phyloP scores from a whole-genome alignment of 1,284 basidiomycete species.

The Cerioporus squamosus region DNA sequence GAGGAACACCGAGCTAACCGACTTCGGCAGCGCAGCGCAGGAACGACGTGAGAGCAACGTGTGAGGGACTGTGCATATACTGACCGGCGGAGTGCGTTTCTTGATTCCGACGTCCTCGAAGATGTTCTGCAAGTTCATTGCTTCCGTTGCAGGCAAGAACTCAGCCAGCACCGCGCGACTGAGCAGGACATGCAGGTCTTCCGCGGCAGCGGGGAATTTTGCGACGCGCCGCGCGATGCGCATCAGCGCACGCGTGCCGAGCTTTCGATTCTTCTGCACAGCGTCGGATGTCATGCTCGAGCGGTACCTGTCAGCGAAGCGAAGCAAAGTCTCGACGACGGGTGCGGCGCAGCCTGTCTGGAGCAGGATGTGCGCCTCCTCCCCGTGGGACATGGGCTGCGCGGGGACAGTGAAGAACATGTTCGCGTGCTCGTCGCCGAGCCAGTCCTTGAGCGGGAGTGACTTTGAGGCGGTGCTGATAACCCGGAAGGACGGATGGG shows the following conservation, averaged over 20 bases:
- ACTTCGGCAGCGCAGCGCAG: neutral
- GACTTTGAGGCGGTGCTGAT: constrained; percentile 68
- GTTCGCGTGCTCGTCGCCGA: constrained; percentile 65
- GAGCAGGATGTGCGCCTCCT: constrained; percentile 39
- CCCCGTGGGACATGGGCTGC: constrained; percentile 57
- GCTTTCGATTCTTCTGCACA: constrained; percentile 61
- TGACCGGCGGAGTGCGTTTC: constrained; percentile 46
- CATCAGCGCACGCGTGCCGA: constrained; percentile 64
- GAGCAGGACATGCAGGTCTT: constrained; percentile 53
- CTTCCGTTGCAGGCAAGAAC: constrained; percentile 63
- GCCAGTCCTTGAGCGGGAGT: constrained; percentile 64
- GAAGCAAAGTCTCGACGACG: constrained; percentile 23
- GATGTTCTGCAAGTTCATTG: constrained; percentile 55
- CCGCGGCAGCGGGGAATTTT: constrained; percentile 45
- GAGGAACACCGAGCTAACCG: neutral
- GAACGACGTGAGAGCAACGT: too few relatives aligned
- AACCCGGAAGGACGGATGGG: constrained; percentile 62
- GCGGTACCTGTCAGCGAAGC: constrained; percentile 62
- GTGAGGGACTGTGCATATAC: constrained; percentile 11
- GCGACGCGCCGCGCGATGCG: constrained; percentile 56
- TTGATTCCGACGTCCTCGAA: constrained; percentile 54
- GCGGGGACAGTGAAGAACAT: constrained; percentile 68
- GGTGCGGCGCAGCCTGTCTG: constrained; percentile 28
- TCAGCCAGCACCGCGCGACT: constrained; percentile 57
- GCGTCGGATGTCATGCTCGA: constrained; percentile 55